Base-by-base conservation (phyloP, 2,329 filamentous ascomycete genomes). In the Aspergillus fumigatus region DNA sequence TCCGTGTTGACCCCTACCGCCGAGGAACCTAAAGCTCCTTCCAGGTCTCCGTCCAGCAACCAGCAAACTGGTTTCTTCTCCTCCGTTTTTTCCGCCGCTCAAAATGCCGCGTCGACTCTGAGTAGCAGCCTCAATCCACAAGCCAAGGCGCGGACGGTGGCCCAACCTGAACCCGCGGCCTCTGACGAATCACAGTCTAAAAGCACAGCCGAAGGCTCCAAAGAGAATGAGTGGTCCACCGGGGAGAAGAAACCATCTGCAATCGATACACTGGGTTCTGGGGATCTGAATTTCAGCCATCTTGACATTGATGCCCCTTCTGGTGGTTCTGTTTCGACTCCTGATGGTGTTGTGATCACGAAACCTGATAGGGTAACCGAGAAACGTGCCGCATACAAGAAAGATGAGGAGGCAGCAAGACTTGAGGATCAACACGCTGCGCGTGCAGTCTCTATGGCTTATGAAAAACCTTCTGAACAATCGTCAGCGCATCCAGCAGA, bases 1-100 rank as follows among this genome's bases (percentile, higher is more conserved):
- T 81, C 83, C 54, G 85, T 83, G 17, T 88, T 92, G 8, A 78
- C 94, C 52, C 89, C 92, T 7, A 89, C 87, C 0, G 80, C 84
- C 40, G 92, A 97, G 71, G 87, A 87, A 65, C 68, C 73, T 3
- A 74, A 73, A 59, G 59, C 75, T 62, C 66, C 73, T 55, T 70
- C 78, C n/a, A 85, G 84, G 59, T 80, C 82, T 65, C 67, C 84
- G 35, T 79, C 83, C 29, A 81, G 84, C n/a, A 76, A 74, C 32
- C 73, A 75, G 51, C 75, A 76, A 54, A 74, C 73, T 32, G 87
- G 92, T 1, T 97, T 99, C 77, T 97, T 99, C 75, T 96, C 91
- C 4, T 92, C 90, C 26, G 89, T 99, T 69, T 85, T 99, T 62
- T 93, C 91, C 43, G 93, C 88, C 48, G 94, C 94, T 19, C 93